Evolutionary conservation across 345 rosid species (phyloP).

Genomic region (Murraya paniculata): DNA sequence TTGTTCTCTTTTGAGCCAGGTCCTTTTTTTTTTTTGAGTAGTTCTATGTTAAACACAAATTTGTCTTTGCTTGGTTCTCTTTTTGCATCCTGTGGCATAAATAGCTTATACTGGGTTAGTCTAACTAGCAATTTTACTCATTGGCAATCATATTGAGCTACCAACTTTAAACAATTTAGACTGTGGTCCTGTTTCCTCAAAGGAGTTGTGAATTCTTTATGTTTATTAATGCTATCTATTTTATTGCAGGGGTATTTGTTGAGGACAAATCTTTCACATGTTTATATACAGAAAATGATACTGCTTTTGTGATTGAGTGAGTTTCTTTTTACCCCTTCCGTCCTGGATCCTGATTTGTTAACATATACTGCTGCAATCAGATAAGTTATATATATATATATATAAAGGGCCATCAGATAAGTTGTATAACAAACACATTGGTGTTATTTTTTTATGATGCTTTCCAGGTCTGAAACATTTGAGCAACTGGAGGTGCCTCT

Average conservation of each 20-base stretch:
- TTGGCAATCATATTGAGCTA: background rate
- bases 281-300: constrained; percentile 64
- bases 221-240: constrained; percentile 9
- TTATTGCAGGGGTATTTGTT: constrained; percentile 69
- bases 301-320: constrained; percentile 81
- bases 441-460: constrained; percentile 7
- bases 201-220: background rate
- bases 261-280: constrained; percentile 78
- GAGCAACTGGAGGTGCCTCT: constrained; percentile 84
- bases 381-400: background rate
- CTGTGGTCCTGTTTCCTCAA: background rate
- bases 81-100: background rate
- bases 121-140: background rate
- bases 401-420: background rate
- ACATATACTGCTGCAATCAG: background rate
- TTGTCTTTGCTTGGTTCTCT: background rate
- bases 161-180: constrained; percentile 3
- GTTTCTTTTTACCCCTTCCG: constrained; percentile 24
- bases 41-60: background rate
- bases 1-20: background rate
- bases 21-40: background rate
- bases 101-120: background rate
- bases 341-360: background rate
- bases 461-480: constrained; percentile 64
- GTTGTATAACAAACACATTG: background rate